Conservation (phyloP, 2,329 filamentous ascomycete species). For the Dactylonectria estremocensis region DNA sequence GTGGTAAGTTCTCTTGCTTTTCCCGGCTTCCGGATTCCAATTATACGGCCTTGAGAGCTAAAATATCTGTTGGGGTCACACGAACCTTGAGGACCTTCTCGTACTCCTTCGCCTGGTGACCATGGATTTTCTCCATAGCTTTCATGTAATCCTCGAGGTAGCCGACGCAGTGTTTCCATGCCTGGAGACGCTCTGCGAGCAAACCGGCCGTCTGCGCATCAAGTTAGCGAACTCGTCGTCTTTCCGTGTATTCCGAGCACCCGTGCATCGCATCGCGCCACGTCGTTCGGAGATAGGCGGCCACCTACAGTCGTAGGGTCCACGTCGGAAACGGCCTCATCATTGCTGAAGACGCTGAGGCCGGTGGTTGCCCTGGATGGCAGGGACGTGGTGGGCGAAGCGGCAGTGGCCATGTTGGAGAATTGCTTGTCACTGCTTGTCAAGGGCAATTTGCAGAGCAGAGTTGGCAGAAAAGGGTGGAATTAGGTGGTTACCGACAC, state of each 20-base stretch:
- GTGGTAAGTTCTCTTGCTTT: slow-evolving; percentile 21
- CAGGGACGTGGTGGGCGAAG: slow-evolving; percentile 54
- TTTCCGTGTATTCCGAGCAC: background rate
- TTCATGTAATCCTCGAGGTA: slow-evolving; percentile 93
- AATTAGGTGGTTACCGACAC: slow-evolving; percentile 18
- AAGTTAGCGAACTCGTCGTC: slow-evolving; percentile 26
- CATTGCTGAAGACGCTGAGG: slow-evolving; percentile 61
- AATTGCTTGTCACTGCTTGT: background rate
- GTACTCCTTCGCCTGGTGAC: slow-evolving; percentile 91
- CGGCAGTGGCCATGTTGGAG: slow-evolving; percentile 46
- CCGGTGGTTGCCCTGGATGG: slow-evolving; percentile 65
- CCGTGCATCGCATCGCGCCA: slow-evolving; percentile 16
- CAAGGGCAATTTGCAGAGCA: slow-evolving; percentile 10
- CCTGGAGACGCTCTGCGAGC: slow-evolving; percentile 88
- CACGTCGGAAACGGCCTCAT: slow-evolving; percentile 72
- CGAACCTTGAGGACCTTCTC: slow-evolving; percentile 89
- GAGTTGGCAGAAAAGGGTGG: slow-evolving; percentile 24
- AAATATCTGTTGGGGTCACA: background rate
- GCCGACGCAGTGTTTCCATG: slow-evolving; percentile 95
- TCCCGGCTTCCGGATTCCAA: background rate
- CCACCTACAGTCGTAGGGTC: slow-evolving; percentile 71
- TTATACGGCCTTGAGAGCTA: background rate
- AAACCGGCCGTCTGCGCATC: slow-evolving; percentile 78
- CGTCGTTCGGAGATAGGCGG: background rate
- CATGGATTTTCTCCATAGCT: slow-evolving; percentile 89